Evolutionary conservation across 768 basidiomycete genomes (phyloP).

Genomic region (Lactarius evosmus): DNA sequence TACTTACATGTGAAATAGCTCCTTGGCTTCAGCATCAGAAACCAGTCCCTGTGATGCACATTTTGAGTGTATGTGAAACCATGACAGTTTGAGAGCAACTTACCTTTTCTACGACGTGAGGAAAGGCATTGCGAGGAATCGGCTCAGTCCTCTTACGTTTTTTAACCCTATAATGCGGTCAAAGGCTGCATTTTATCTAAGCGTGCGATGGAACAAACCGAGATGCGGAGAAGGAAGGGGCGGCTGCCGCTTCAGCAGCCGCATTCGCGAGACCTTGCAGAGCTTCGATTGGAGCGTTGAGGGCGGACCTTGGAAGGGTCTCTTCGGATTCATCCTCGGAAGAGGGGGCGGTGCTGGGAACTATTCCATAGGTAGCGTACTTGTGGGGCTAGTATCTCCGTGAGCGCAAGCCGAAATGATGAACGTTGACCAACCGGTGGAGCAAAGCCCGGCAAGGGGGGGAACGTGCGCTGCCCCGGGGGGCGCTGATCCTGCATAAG

Average conservation of each 20-base stretch:
- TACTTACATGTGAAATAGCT: constrained; percentile 85
- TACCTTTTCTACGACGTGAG: constrained; percentile 86
- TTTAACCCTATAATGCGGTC: constrained; percentile 51
- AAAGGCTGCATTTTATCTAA: background rate
- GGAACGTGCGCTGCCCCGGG: constrained; percentile 50
- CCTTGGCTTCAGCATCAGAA: constrained; percentile 78
- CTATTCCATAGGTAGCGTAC: constrained; percentile 87
- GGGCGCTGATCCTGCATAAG: constrained; percentile 34
- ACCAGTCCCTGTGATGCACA: constrained; percentile 66
- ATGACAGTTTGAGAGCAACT: background rate
- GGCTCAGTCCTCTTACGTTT: constrained; percentile 84
- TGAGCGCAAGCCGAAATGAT: constrained; percentile 21
- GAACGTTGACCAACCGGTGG: constrained; percentile 61
- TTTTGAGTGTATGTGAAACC: background rate
- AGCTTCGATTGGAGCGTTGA: constrained; percentile 93
- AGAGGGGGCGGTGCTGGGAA: constrained; percentile 77
- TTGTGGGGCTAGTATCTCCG: constrained; percentile 65
- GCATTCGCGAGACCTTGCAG: constrained; percentile 93
- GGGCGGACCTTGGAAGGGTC: constrained; percentile 73
- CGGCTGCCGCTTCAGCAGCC: constrained; percentile 88
- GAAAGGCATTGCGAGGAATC: constrained; percentile 80
- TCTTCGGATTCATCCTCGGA: constrained; percentile 93
- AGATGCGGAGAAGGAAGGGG: constrained; percentile 59
- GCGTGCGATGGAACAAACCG: constrained; percentile 41
- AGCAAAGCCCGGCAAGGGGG: constrained; percentile 87